phyloP scores from a whole-genome alignment of 2,329 filamentous ascomycete species.

The Clonostachys chloroleuca region DNA sequence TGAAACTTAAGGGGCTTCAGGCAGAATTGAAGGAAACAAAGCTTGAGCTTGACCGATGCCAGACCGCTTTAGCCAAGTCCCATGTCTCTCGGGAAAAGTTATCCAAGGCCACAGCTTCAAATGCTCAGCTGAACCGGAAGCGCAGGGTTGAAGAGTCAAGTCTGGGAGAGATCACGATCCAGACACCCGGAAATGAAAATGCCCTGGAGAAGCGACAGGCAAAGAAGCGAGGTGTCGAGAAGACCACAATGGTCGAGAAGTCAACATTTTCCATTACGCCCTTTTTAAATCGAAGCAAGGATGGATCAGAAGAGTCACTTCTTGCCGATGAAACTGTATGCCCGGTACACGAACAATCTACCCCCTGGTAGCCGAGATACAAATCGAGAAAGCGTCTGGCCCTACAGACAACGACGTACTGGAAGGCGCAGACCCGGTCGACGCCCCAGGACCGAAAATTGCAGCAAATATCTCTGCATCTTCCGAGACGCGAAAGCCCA shows the following conservation, averaged over 20 bases:
- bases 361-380: constrained; percentile 12
- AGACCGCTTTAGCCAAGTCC: constrained; percentile 33
- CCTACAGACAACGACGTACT: no score
- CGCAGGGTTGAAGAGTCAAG: constrained; percentile 26
- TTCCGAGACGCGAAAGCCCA: constrained; percentile 23
- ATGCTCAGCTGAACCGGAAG: constrained; percentile 34
- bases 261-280: constrained; percentile 92
- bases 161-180: constrained; percentile 40
- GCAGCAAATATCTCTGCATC: no score
- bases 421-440: no score
- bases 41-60: constrained; percentile 30
- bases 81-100: constrained; percentile 2
- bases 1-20: constrained; percentile 65
- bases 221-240: constrained; percentile 54
- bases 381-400: no score
- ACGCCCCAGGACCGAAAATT: no score
- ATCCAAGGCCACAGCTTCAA: constrained; percentile 9
- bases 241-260: constrained; percentile 67
- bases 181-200: constrained; percentile 39
- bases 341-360: constrained; percentile 7
- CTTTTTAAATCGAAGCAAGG: constrained; percentile 73
- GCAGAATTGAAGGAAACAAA: constrained; percentile 65
- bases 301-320: constrained; percentile 4
- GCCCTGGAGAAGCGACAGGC: constrained; percentile 30
- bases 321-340: constrained; percentile 4